Conservation (phyloP, 768 basidiomycete genomes). For the Pleurotus sapidus region DNA sequence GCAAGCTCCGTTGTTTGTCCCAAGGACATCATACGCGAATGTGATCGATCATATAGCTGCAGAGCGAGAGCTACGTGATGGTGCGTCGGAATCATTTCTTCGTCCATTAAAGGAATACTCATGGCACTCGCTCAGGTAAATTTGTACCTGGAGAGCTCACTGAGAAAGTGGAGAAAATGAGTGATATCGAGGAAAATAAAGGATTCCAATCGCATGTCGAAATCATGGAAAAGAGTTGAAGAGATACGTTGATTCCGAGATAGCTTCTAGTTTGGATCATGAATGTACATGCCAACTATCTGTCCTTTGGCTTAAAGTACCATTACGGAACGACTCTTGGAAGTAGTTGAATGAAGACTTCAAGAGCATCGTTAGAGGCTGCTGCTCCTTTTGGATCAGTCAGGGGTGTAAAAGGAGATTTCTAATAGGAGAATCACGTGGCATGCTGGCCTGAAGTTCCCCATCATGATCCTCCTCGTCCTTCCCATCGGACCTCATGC, state of each 20-base stretch:
- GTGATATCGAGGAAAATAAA: slow-evolving; percentile 11
- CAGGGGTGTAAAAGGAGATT: no score
- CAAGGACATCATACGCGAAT: slow-evolving; percentile 30
- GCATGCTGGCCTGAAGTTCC: no score
- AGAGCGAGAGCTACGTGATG: slow-evolving; percentile 36
- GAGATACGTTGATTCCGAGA: no score
- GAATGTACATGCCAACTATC: no score
- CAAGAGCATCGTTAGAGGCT: no score
- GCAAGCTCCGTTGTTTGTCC: slow-evolving; percentile 35
- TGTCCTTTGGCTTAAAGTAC: no score
- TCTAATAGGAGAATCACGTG: no score
- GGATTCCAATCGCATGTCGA: background rate
- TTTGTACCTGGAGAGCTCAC: slow-evolving; percentile 27
- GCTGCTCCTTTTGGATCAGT: no score
- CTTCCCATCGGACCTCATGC: background rate
- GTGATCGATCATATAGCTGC: slow-evolving; percentile 31
- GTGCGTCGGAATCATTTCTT: slow-evolving; percentile 22
- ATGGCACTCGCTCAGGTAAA: slow-evolving; percentile 15
- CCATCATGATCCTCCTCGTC: no score
- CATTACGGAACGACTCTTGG: no score
- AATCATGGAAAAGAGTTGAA: background rate
- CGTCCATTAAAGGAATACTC: slow-evolving; percentile 17
- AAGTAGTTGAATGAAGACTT: no score
- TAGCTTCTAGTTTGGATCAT: no score
- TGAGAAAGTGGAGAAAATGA: slow-evolving; percentile 13